Evolutionary conservation across 345 rosid species (phyloP).

Genomic region (Lepidium aucheri): DNA sequence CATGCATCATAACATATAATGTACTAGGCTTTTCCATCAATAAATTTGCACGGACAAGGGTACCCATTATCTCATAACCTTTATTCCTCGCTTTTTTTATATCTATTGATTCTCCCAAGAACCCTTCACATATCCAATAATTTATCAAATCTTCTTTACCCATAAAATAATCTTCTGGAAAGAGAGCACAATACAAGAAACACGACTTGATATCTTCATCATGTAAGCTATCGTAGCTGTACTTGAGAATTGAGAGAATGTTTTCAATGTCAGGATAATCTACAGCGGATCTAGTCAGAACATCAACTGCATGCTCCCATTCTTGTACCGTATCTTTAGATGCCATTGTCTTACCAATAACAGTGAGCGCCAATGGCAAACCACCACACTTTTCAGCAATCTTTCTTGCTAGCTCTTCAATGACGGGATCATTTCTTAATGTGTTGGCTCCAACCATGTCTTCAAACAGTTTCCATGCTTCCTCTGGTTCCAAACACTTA

Average conservation of each 20-base stretch:
- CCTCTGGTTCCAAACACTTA: background rate
- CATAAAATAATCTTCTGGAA: background rate
- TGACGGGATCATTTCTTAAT: background rate
- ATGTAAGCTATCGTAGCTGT: background rate
- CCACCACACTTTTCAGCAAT: background rate
- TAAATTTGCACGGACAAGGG: background rate
- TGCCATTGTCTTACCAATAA: conserved; percentile 22
- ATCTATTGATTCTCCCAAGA: background rate
- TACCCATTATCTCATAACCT: background rate
- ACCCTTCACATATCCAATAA: background rate
- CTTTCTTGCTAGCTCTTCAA: background rate
- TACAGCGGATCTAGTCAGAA: background rate
- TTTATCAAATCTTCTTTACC: background rate
- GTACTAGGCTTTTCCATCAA: background rate
- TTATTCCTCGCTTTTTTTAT: background rate
- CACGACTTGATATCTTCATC: background rate
- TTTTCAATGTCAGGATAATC: conserved; percentile 2
- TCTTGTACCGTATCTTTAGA: background rate
- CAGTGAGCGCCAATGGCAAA: background rate
- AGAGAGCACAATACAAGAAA: background rate
- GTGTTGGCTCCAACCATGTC: background rate
- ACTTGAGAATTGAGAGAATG: conserved; percentile 21
- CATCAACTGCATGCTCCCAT: conserved; percentile 26
- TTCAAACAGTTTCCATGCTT: background rate
- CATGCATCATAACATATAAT: conserved; percentile 9